Conservation (phyloP, 805 yeast genomes). For the Saccharomycopsis javanensis region DNA sequence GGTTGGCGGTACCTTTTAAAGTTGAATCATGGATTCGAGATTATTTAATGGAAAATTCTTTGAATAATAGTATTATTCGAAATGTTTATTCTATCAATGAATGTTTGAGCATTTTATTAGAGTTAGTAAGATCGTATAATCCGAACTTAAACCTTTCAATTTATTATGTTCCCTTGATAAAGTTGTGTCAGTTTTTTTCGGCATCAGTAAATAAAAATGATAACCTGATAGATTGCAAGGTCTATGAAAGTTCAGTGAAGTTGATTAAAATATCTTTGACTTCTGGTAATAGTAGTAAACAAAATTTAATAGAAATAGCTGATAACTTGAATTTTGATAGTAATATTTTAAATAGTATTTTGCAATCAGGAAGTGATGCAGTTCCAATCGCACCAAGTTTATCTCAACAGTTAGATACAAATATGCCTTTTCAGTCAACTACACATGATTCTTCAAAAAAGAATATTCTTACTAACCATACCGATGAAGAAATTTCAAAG, state of each 20-base stretch:
- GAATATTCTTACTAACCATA: background rate
- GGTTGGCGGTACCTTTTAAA: constrained; percentile 29
- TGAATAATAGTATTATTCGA: constrained; percentile 22
- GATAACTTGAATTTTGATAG: background rate
- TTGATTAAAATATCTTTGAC: constrained; percentile 2
- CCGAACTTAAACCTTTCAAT: constrained; percentile 23
- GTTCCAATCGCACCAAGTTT: background rate
- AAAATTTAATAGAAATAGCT: constrained; percentile 8
- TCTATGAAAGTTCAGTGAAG: constrained; percentile 1
- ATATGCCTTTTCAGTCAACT: background rate
- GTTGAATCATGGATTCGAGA: constrained; percentile 26
- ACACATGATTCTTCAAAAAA: background rate
- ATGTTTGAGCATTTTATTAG: constrained; percentile 23
- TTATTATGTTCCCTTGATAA: constrained; percentile 20
- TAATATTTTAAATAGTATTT: background rate
- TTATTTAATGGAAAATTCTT: constrained; percentile 24
- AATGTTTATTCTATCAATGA: constrained; percentile 21
- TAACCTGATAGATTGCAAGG: background rate
- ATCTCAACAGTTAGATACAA: background rate
- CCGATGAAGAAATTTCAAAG: background rate
- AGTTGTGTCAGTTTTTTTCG: constrained; percentile 14
- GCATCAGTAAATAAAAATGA: background rate
- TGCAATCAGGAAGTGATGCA: background rate
- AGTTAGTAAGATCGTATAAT: constrained; percentile 25
- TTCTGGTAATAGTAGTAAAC: background rate